These are phyloP conservation scores for Peronospora tabacina DNA, from an alignment of 352 stramenopile genomes.

Conservation along the genomic window DNA sequence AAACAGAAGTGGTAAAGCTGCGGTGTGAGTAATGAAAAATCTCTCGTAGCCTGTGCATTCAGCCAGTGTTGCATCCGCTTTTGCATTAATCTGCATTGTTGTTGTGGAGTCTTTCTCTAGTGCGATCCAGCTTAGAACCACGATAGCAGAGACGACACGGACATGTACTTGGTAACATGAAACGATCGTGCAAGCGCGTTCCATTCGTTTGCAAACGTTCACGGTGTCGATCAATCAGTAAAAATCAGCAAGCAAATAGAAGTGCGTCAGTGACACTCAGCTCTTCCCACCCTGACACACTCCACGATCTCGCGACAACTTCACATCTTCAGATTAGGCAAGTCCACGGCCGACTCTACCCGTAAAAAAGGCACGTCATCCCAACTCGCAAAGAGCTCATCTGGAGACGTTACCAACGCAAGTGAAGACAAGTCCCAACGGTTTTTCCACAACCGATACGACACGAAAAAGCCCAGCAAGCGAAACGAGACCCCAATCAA, in stretches of 20 bases:
- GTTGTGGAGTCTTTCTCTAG: conserved; percentile 41
- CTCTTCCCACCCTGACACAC: neutral
- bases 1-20: too few species aligned
- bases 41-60: conserved; percentile 9
- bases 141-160: too few species aligned
- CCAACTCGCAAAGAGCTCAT: neutral
- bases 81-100: conserved; percentile 39
- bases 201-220: conserved; percentile 31
- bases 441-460: neutral
- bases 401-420: conserved; percentile 10
- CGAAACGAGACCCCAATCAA: conserved; percentile 5
- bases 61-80: conserved; percentile 39
- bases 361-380: neutral
- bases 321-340: conserved; percentile 10
- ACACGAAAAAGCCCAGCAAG: neutral
- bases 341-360: neutral
- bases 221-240: neutral
- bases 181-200: conserved; percentile 31
- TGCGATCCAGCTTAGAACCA: conserved; percentile 6
- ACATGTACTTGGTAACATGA: neutral
- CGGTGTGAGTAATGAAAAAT: conserved; percentile 9
- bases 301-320: conserved; percentile 7
- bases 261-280: too few species aligned
- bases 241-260: too few species aligned
- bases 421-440: conserved; percentile 5